phyloP scores from a whole-genome alignment of 2,329 filamentous ascomycete genomes.

The Xylaria digitata region DNA sequence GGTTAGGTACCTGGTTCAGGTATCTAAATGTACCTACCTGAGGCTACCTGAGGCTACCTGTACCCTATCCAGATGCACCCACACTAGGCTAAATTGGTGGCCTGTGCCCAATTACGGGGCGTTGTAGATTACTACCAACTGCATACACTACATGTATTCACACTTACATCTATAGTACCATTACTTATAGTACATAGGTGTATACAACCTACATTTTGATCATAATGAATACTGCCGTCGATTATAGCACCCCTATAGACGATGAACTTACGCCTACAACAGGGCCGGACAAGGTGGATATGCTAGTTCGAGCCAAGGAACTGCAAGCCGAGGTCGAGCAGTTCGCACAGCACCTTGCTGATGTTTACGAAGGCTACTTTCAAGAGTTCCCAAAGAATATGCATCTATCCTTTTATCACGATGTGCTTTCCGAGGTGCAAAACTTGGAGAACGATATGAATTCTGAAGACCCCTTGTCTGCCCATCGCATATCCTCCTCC shows the following conservation, averaged over 20 bases:
- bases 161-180: not conserved
- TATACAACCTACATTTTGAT: not conserved
- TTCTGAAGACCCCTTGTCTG: slow-evolving; percentile 38
- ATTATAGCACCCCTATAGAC: slow-evolving; percentile 4
- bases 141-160: not conserved
- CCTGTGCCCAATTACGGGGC: not conserved
- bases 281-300: slow-evolving; percentile 6
- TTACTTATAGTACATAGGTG: not conserved
- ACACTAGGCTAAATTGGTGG: not conserved
- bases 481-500: slow-evolving; percentile 43
- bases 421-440: slow-evolving; percentile 42
- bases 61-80: too few species aligned
- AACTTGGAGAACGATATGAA: slow-evolving; percentile 39
- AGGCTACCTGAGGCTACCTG: too few species aligned
- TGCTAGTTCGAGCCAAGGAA: slow-evolving; percentile 25
- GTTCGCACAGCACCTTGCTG: slow-evolving; percentile 43
- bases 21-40: not conserved
- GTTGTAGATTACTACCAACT: not conserved
- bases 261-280: not conserved
- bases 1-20: too few species aligned
- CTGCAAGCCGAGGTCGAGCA: slow-evolving; percentile 45
- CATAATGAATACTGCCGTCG: slow-evolving; percentile 19
- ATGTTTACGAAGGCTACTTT: slow-evolving; percentile 45
- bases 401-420: slow-evolving; percentile 42
- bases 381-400: slow-evolving; percentile 46